Evolutionary conservation across 164 flowering plant genomes (phyloP), one percentile per base, ranked within the genome.

Genomic region (Chloranthus sessilifolius): DNA sequence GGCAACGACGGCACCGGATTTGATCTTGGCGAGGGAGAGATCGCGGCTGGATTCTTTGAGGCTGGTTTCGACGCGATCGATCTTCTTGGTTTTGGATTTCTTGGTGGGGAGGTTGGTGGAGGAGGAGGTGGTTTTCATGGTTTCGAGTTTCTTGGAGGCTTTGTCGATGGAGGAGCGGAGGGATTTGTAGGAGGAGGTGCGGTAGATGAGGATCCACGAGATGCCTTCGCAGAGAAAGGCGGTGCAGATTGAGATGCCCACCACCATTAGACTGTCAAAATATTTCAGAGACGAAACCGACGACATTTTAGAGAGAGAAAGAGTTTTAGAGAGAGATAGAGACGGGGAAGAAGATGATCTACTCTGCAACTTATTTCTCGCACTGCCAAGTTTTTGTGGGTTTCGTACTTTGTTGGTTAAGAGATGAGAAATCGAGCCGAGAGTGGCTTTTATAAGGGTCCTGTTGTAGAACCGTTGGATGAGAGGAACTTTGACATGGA

Each of bases 1-100:
- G 5, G 99, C 99, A 1, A 94, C 99, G 6, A 94, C 97, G 19
- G 76, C 95, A 4, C 99, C 99, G 28, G 99, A 94, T 52, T 94
- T 94, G 83, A 94, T 77, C 65, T 94, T 94, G 77, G 89, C 82
- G 30, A 94, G 67, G 10, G 97, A 94, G 24, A 94, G 70, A 38
- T 94, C 99, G 19, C 99, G 87, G 52, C 66, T 76, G 7, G 99
- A 85, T 44, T 91, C 96, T 65, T 91, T 91, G 54, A 91, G 69
- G 39, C 77, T 69, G 27, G 83, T 70, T 61, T 94, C 99, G 10
- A 94, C 83, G 24, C 99, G 97, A 60, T 94, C 99, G 52, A 86
- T 87, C 59, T 94, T 94, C 73, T 84, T 86, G 60, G 83, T 72
- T 35, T 86, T 88, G 56, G 95, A 68, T 17, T 75, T 73, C 63